These are phyloP conservation scores for Amylostereum chailletii DNA, from an alignment of 1,284 basidiomycete species.

Conservation along the genomic window DNA sequence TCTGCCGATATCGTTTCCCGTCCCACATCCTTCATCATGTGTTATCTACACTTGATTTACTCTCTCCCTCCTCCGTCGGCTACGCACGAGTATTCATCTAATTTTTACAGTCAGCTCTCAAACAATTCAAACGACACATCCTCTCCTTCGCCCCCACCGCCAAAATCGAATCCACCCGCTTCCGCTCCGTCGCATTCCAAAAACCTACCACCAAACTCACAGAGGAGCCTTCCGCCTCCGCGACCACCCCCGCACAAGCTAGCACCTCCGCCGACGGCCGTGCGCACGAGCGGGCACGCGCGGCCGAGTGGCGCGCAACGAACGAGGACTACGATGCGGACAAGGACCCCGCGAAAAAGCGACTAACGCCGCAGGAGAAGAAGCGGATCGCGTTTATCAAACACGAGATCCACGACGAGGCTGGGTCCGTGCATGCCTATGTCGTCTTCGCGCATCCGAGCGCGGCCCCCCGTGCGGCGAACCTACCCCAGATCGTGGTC, in stretches of 20 bases:
- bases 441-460: slow-evolving; percentile 74
- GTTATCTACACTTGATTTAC: too few relatives aligned
- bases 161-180: slow-evolving; percentile 85
- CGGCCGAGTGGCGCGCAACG: slow-evolving; percentile 59
- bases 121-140: slow-evolving; percentile 67
- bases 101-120: slow-evolving; percentile 41
- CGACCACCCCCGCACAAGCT: slow-evolving; percentile 17
- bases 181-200: slow-evolving; percentile 85
- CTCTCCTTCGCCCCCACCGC: slow-evolving; percentile 58
- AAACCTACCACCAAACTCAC: slow-evolving; percentile 63
- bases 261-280: slow-evolving; percentile 26
- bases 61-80: not conserved
- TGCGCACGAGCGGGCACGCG: slow-evolving; percentile 50
- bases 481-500: slow-evolving; percentile 47
- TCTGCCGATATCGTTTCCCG: too few relatives aligned
- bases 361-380: slow-evolving; percentile 80
- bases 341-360: slow-evolving; percentile 42
- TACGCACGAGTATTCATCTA: slow-evolving; percentile 5
- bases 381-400: slow-evolving; percentile 94
- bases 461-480: slow-evolving; percentile 34
- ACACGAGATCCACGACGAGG: slow-evolving; percentile 72
- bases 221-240: slow-evolving; percentile 26
- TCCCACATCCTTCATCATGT: too few relatives aligned
- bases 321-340: slow-evolving; percentile 32
- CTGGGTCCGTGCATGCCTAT: slow-evolving; percentile 75